Conservation (phyloP, 2,329 filamentous ascomycete species). For the Ceratocystis cacaofunesta region DNA sequence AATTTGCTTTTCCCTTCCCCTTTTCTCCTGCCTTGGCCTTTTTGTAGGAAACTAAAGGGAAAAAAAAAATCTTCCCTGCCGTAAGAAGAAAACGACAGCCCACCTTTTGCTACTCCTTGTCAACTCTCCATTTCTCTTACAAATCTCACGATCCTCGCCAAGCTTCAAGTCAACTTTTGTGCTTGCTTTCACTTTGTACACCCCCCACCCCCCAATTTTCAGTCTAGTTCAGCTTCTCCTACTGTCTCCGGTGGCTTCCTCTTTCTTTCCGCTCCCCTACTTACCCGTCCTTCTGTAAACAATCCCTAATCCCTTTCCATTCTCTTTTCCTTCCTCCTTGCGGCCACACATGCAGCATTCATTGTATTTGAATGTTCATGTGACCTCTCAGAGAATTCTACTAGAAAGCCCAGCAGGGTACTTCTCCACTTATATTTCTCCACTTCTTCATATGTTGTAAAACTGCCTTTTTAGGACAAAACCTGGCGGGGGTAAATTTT, state of each 20-base stretch:
- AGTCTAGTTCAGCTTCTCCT: background rate
- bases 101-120: background rate
- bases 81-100: background rate
- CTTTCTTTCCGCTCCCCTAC: background rate
- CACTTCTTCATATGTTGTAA: background rate
- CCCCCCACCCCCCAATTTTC: background rate
- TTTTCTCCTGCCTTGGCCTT: background rate
- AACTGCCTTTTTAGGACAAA: background rate
- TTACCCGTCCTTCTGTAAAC: background rate
- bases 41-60: background rate
- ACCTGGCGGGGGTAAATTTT: background rate
- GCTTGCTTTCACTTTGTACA: background rate
- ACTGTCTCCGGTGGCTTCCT: background rate
- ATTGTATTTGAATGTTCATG: background rate
- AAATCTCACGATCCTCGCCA: background rate
- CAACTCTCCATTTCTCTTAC: background rate
- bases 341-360: background rate
- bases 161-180: background rate
- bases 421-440: background rate
- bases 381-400: background rate
- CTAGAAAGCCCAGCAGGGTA: background rate
- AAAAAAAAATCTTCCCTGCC: background rate
- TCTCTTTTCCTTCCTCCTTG: conserved; percentile 18
- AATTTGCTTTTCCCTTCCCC: conserved; percentile 1
- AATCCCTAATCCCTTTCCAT: conserved; percentile 18